A percentile compares a stretch with the other conserved stretches of the same genome.
phyloP scores from a whole-genome alignment of 176 grass and related monocot species.

The Oryza brachyantha region DNA sequence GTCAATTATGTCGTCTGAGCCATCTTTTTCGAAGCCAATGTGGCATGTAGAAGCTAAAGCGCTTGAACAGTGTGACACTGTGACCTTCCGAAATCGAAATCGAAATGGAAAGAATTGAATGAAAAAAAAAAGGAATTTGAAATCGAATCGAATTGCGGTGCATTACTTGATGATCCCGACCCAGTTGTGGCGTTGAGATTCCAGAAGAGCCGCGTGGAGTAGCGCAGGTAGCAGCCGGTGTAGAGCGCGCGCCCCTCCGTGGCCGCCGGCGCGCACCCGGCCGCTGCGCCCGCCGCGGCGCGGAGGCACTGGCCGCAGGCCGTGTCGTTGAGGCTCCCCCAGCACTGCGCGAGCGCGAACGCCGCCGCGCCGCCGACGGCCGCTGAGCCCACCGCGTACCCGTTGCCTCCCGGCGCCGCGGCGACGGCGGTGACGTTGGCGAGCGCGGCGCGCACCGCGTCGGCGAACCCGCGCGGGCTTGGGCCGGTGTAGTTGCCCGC shows the following conservation, averaged over 20 bases:
- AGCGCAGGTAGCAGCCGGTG: constrained; percentile 71
- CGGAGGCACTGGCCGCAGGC: constrained; percentile 57
- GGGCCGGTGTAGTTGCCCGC: constrained; percentile 21
- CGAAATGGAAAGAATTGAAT: background rate
- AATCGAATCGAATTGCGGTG: background rate
- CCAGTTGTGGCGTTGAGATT: constrained; percentile 40
- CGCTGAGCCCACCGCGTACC: constrained; percentile 52
- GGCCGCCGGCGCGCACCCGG: constrained; percentile 52
- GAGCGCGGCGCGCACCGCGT: constrained; percentile 40
- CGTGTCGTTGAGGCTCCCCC: constrained; percentile 54
- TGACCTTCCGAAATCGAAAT: background rate
- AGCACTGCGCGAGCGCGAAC: constrained; percentile 81
- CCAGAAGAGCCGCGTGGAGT: constrained; percentile 69
- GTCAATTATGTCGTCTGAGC: background rate
- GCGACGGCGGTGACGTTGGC: constrained; percentile 46
- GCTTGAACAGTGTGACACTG: background rate
- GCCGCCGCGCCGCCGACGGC: constrained; percentile 18
- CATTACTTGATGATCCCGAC: constrained; percentile 47
- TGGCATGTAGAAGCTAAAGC: background rate
- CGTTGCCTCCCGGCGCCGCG: constrained; percentile 8
- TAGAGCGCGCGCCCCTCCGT: constrained; percentile 65
- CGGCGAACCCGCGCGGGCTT: constrained; percentile 32
- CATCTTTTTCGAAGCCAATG: background rate
- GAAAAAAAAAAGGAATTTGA: too few species aligned
- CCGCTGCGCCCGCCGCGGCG: constrained; percentile 43